Evolutionary conservation across 202 grass and related monocot species (phyloP).

Genomic region (Musa balbisiana): DNA sequence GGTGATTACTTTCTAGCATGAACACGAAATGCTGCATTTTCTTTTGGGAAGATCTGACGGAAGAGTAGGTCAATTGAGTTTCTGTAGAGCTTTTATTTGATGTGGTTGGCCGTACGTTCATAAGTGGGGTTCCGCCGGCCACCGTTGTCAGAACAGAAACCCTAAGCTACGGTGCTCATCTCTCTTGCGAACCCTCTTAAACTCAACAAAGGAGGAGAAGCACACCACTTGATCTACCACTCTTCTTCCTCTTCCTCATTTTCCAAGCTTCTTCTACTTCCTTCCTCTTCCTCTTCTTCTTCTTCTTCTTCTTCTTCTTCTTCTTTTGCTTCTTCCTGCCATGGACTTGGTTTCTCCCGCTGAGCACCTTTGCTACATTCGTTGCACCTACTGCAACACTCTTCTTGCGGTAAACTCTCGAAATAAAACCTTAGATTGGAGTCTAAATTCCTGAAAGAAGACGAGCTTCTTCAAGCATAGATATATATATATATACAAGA

Average conservation of each 20-base stretch:
- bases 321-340: slow-evolving; percentile 4
- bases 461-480: no score
- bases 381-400: slow-evolving; percentile 91
- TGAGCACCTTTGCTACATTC: slow-evolving; percentile 73
- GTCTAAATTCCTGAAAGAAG: no score
- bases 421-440: slow-evolving; percentile 1
- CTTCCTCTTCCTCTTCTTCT: slow-evolving; percentile 2
- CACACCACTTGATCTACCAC: neutral
- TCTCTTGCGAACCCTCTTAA: neutral
- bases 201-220: neutral
- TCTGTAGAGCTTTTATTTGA: neutral
- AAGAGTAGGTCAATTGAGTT: neutral
- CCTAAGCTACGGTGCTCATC: neutral
- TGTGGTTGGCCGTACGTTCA: neutral
- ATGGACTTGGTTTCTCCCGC: slow-evolving; percentile 76
- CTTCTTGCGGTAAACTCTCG: slow-evolving; percentile 87
- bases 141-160: neutral
- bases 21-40: neutral
- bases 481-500: no score
- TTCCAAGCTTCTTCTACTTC: neutral
- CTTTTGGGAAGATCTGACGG: neutral
- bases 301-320: slow-evolving; percentile 6
- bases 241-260: neutral
- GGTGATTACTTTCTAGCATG: neutral
- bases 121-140: neutral